Base-by-base conservation (phyloP, 257 asterid genomes). In the Nicotiana knightiana region DNA sequence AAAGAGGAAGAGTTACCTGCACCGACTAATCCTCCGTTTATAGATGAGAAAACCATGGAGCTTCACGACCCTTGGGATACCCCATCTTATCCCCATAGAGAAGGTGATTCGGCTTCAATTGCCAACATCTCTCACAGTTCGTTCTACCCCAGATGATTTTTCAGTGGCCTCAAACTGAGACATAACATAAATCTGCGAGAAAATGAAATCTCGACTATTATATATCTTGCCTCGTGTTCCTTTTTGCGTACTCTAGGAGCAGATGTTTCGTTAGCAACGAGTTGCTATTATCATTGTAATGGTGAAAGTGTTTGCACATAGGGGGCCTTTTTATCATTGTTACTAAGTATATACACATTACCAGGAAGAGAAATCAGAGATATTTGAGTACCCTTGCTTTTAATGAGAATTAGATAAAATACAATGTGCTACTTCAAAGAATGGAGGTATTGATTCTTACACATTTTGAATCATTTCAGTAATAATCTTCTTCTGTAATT, bases 1-100 rank as follows among this genome's bases (percentile, higher is more conserved):
- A 92, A 86, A 81, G 97, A 88, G 9, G 91, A 91, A 30, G 81
- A 81, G 21, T 90, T 92, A 32, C 97, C 97, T 39, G 82, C 88
- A 70, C 97, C 97, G 5, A 89, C 95, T 33, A 83, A 82, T 51
- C 97, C 97, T 33, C 97, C 97, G 10, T 92, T 91, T 87, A 76
- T 91, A 85, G 92, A 91, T 59, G 97, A 90, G 83, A 83, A 76
- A 30, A 93, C 91, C 3, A 87, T 89, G 92, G 97, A 90, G 85
- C 83, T 89, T 6, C 87, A 90, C 2, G 89, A 90, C 32, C 33
- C 51, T 3, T 82, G 86, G 46, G 84, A 81, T 8, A 83, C 67
- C 28, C 84, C 67, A 11, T 63, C 79, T 12, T 51, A 68, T 1
- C 84, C 85, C 35, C 84, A 67, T 61, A 77, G 80, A 18, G 12